Base-by-base conservation (phyloP, 352 stramenopile genomes). In the Globisporangium apiculatum region DNA sequence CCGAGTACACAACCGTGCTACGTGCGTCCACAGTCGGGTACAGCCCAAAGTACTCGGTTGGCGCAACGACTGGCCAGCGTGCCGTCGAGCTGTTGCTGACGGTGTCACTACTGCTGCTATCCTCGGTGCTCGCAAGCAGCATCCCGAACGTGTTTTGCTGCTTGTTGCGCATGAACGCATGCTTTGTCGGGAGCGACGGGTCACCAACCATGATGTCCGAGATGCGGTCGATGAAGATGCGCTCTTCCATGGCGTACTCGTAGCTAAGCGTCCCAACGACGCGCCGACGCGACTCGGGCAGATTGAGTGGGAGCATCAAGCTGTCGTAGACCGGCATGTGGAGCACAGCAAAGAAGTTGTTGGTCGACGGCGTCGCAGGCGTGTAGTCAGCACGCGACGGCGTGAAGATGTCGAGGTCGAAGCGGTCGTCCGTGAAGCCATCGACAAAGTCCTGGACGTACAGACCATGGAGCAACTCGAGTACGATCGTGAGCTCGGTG, bases 241-340 rank as follows among this genome's bases (percentile, higher is more conserved):
- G 81, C 38, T 61, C 75, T 50, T 97, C 90, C 1, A 98, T 72
- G 38, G 83, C 58, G 48, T 82, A 82, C 48, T 83, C 68, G 49
- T 78, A 91, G 0, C 57, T 78, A 15, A 79, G 60, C 1, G 72
- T 83, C 7, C 79, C 81, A 1, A 68, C 52, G 2, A 94, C 64
- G 2, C 80, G 73, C 17, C 78, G 71, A 11, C 58, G 65, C 4
- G 82, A 70, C 52, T 91, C 79, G 3, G 95, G 96, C 37, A 99
- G 69, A 71, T 99, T 99, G 0, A 98, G 76, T 17, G 96, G 95
- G 36, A 98, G 67, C 73, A 97, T 93, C 18, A 98, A 65, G 8
- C 69, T 61, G 12, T 79, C 71, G 62, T 97, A 96, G 43, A 79
- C 80, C 12, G 68, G 59, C 65, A 89, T 68, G 15, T 94, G 63